Evolutionary conservation across 768 basidiomycete genomes (phyloP).

Genomic region (Leccinum truebloodii): DNA sequence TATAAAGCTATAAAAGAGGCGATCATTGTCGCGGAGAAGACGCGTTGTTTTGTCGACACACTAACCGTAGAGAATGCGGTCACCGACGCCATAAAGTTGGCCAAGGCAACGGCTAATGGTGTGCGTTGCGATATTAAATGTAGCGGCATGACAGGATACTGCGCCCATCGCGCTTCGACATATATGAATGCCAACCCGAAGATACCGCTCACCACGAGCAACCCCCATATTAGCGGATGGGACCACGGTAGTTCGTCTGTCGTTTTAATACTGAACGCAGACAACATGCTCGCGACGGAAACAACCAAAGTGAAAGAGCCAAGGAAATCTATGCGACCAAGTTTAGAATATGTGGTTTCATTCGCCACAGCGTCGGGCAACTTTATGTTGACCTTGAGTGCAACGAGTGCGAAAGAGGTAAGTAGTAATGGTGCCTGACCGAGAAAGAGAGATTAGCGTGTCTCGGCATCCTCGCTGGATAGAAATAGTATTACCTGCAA

Average conservation of each 20-base stretch:
- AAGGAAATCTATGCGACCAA: slow-evolving; percentile 80
- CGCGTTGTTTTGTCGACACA: neutral
- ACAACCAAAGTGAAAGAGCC: slow-evolving; percentile 81
- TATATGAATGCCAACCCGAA: slow-evolving; percentile 63
- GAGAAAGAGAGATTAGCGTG: slow-evolving; percentile 15
- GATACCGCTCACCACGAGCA: slow-evolving; percentile 58
- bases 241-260: slow-evolving; percentile 79
- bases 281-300: slow-evolving; percentile 66
- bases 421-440: slow-evolving; percentile 73
- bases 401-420: slow-evolving; percentile 69
- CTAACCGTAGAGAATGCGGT: slow-evolving; percentile 78
- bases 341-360: slow-evolving; percentile 59
- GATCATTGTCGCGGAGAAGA: slow-evolving; percentile 6
- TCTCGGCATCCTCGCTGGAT: neutral
- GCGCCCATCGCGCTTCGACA: slow-evolving; percentile 77
- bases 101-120: slow-evolving; percentile 76
- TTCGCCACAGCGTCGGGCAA: slow-evolving; percentile 67
- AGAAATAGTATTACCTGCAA: slow-evolving; percentile 59
- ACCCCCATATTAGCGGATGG: slow-evolving; percentile 66
- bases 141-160: slow-evolving; percentile 90
- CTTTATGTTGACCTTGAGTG: slow-evolving; percentile 74
- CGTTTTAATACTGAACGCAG: slow-evolving; percentile 76
- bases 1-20: slow-evolving; percentile 61
- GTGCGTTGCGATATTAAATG: slow-evolving; percentile 75
- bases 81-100: slow-evolving; percentile 77